Conservation (phyloP, 2,329 filamentous ascomycete genomes). For the Microdochium trichocladiopsis region DNA sequence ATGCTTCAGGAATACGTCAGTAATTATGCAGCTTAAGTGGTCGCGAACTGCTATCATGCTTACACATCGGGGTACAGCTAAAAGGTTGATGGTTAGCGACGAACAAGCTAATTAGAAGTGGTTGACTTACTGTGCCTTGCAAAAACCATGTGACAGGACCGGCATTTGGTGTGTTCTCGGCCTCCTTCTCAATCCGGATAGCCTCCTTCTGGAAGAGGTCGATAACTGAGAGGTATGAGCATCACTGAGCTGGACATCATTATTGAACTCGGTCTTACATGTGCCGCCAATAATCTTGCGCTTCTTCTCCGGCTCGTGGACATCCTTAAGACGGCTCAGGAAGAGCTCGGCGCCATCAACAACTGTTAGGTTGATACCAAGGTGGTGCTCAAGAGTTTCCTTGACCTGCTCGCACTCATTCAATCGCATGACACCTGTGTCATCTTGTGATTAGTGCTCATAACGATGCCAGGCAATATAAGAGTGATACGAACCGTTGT, state of each 20-base stretch:
- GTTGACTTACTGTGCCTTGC: constrained; percentile 65
- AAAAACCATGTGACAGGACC: constrained; percentile 81
- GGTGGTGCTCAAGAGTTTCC: constrained; percentile 66
- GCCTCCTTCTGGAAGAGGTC: constrained; percentile 80
- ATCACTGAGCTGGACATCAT: constrained; percentile 5
- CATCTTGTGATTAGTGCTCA: background rate
- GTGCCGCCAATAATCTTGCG: constrained; percentile 82
- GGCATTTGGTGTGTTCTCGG: constrained; percentile 57
- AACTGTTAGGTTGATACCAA: constrained; percentile 87
- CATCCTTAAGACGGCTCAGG: constrained; percentile 66
- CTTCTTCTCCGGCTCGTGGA: constrained; percentile 77
- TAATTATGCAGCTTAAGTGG: background rate
- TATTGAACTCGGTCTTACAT: no score
- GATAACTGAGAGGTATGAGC: constrained; percentile 43
- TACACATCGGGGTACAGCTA: constrained; percentile 44
- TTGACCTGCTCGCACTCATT: constrained; percentile 81
- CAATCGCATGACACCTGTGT: constrained; percentile 59
- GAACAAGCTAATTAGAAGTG: constrained; percentile 34
- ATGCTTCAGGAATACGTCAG: background rate
- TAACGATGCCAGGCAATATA: constrained; percentile 4
- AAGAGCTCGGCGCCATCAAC: constrained; percentile 75
- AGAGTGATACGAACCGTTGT: constrained; percentile 53
- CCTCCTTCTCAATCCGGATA: constrained; percentile 59
- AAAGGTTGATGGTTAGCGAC: background rate
- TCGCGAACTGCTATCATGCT: background rate